These are phyloP conservation scores for Neofusicoccum cordaticola DNA, from an alignment of 2,329 filamentous ascomycete species.

Conservation along the genomic window DNA sequence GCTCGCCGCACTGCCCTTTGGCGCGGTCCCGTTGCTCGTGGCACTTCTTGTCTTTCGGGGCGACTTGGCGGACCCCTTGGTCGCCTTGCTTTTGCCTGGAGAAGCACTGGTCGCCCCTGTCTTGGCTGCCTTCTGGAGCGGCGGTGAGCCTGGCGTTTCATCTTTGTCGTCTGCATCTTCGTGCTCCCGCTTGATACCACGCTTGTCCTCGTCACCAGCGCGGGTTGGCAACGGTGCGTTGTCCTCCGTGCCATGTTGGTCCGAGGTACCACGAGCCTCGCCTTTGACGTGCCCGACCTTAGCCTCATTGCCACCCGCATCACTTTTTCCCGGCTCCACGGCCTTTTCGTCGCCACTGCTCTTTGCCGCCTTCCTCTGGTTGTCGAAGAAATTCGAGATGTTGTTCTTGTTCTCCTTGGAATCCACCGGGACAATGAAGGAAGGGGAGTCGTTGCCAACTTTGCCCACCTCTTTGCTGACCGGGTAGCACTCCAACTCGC, in stretches of 20 bases:
- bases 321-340: conserved; percentile 29
- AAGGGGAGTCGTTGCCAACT: conserved; percentile 84
- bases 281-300: conserved; percentile 28
- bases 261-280: conserved; percentile 43
- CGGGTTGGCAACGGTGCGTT: conserved; percentile 49
- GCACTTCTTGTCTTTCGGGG: conserved; percentile 52
- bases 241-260: conserved; percentile 48
- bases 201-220: conserved; percentile 21
- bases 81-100: conserved; percentile 20
- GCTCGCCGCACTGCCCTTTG: background rate
- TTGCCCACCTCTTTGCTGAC: conserved; percentile 90
- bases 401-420: conserved; percentile 88
- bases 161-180: conserved; percentile 35
- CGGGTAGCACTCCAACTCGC: conserved; percentile 78
- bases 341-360: conserved; percentile 24
- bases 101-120: background rate
- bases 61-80: conserved; percentile 27
- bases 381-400: conserved; percentile 89
- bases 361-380: conserved; percentile 34
- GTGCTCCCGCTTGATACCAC: conserved; percentile 49
- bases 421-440: conserved; percentile 77
- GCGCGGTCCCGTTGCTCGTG: conserved; percentile 52
- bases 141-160: conserved; percentile 24
- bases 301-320: conserved; percentile 18
- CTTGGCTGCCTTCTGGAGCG: conserved; percentile 33